These are phyloP conservation scores for Pseudogymnoascus sp. DNA, from an alignment of 2,329 filamentous ascomycete species.

Conservation along the genomic window DNA sequence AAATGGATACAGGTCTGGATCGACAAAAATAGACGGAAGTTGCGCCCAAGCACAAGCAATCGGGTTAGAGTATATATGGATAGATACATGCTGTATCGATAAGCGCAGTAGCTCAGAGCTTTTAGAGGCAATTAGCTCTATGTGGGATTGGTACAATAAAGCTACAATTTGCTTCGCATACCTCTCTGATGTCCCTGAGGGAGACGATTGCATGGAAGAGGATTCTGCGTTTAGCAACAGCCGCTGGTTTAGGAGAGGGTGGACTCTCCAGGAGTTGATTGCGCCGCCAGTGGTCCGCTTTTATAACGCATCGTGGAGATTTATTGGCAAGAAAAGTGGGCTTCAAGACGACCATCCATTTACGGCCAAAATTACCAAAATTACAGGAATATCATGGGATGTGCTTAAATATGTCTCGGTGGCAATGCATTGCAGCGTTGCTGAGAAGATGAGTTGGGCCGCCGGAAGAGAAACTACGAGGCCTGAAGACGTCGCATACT, in stretches of 20 bases:
- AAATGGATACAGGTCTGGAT: neutral
- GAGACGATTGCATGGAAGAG: neutral
- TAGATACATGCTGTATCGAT: slow-evolving; percentile 11
- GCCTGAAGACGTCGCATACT: slow-evolving; percentile 37
- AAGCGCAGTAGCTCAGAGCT: slow-evolving; percentile 10
- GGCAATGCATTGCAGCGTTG: slow-evolving; percentile 16
- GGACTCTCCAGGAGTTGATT: slow-evolving; percentile 14
- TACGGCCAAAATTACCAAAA: neutral
- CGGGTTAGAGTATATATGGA: neutral
- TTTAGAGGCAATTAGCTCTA: slow-evolving; percentile 10
- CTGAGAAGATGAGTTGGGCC: slow-evolving; percentile 36
- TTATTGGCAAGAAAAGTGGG: neutral
- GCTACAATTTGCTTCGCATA: slow-evolving; percentile 9
- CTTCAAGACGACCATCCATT: neutral
- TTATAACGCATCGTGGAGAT: neutral
- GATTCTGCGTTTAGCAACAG: neutral
- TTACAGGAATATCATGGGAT: neutral
- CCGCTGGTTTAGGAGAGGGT: slow-evolving; percentile 14
- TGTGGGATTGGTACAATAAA: slow-evolving; percentile 8
- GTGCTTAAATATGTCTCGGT: neutral
- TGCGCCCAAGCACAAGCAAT: neutral
- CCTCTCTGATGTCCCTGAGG: slow-evolving; percentile 6
- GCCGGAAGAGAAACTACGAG: slow-evolving; percentile 28
- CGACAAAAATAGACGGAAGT: neutral
- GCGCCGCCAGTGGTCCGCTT: slow-evolving; percentile 10